Percentiles rank a stretch among this genome's conserved stretches.
These are phyloP conservation scores for Trypanosoma mega DNA, from an alignment of 208 protist genomes.

Conservation along the genomic window DNA sequence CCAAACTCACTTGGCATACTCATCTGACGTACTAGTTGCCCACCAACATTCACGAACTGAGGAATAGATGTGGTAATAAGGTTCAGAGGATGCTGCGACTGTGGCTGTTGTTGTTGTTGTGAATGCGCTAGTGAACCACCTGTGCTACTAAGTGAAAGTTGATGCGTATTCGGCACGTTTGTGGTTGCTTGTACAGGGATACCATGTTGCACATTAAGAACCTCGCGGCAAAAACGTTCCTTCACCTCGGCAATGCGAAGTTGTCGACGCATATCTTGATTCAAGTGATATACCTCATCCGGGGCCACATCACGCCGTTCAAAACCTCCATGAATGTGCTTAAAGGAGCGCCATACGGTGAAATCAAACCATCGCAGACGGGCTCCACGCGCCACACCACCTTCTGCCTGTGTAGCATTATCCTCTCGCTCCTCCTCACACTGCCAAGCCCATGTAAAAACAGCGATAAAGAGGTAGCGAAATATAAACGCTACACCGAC, in stretches of 20 bases:
- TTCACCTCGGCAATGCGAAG: constrained; percentile 79
- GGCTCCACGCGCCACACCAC: constrained; percentile 9
- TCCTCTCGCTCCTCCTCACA: constrained; percentile 71
- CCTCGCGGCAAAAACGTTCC: constrained; percentile 55
- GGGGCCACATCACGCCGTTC: constrained; percentile 83
- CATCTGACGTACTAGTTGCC: constrained; percentile 67
- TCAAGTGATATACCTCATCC: constrained; percentile 87
- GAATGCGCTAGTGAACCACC: background rate
- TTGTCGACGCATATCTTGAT: constrained; percentile 84
- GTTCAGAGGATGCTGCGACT: background rate
- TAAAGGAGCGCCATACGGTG: constrained; percentile 90
- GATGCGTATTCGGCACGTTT: background rate
- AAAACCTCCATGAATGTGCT: constrained; percentile 91
- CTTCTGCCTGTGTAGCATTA: constrained; percentile 30
- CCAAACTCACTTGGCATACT: constrained; percentile 20
- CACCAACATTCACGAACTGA: constrained; percentile 81
- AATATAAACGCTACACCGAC: constrained; percentile 78
- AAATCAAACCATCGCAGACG: constrained; percentile 88
- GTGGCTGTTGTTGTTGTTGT: background rate
- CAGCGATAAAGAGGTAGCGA: constrained; percentile 86
- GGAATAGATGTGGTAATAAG: constrained; percentile 10
- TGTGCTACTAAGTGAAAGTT: background rate
- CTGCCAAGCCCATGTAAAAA: constrained; percentile 85
- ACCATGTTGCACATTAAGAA: background rate
- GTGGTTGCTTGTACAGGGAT: too few species aligned